phyloP scores from a whole-genome alignment of 164 flowering plant species.

The Santalum album region DNA sequence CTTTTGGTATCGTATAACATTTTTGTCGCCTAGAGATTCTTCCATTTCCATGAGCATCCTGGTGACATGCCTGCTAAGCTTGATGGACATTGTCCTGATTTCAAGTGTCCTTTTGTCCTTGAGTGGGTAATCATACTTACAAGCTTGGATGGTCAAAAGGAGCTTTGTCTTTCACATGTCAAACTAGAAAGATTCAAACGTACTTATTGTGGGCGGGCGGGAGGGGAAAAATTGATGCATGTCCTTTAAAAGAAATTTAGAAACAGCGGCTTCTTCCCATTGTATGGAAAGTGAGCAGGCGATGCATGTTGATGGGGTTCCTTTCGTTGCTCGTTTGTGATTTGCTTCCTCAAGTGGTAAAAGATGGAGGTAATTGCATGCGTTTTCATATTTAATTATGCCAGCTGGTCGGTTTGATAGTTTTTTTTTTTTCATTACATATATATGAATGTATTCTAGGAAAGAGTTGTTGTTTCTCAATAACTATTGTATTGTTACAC shows the following conservation, averaged over 20 bases:
- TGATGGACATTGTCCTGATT: slow-evolving; percentile 15
- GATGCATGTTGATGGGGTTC: slow-evolving; percentile 60
- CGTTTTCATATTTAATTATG: slow-evolving; percentile 25
- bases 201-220: slow-evolving; percentile 9
- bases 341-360: slow-evolving; percentile 62
- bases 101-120: slow-evolving; percentile 7
- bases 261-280: slow-evolving; percentile 37
- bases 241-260: slow-evolving; percentile 14
- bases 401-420: slow-evolving; percentile 20
- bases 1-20: slow-evolving; percentile 12
- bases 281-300: slow-evolving; percentile 63
- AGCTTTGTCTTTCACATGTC: not conserved
- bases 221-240: slow-evolving; percentile 8
- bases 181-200: slow-evolving; percentile 6
- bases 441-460: not conserved
- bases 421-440: not conserved
- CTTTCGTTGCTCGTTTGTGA: slow-evolving; percentile 60
- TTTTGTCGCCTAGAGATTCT: slow-evolving; percentile 14
- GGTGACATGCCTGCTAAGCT: slow-evolving; percentile 13
- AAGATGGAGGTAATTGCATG: slow-evolving; percentile 80
- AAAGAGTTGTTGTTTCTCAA: slow-evolving; percentile 11
- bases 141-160: slow-evolving; percentile 5
- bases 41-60: slow-evolving; percentile 15
- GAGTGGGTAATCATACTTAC: slow-evolving; percentile 12
- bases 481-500: slow-evolving; percentile 15